Percentiles rank a stretch among this genome's conserved stretches.
Conservation (phyloP, 164 flowering plant genomes). For the Macadamia integrifolia region DNA sequence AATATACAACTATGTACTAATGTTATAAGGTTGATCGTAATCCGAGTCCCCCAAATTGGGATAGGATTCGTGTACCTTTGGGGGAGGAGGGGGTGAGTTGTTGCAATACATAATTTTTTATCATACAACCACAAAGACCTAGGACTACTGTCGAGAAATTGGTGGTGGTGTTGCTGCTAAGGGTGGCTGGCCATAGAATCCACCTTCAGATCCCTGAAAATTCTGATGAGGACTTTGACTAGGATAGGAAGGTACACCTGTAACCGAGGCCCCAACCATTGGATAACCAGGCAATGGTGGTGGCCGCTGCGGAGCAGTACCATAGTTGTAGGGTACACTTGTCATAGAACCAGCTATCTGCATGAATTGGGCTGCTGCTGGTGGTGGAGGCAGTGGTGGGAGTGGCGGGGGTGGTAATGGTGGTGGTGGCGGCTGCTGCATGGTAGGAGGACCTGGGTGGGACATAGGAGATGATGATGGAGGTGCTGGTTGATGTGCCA, state of each 20-base stretch:
- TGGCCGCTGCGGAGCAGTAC: conserved; percentile 31
- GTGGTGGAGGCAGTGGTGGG: conserved; percentile 49
- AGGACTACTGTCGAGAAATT: conserved; percentile 47
- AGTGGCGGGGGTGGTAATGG: conserved; percentile 24
- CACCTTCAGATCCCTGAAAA: conserved; percentile 58
- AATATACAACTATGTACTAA: conserved; percentile 14
- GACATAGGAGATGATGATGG: conserved; percentile 45
- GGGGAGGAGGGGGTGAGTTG: not conserved
- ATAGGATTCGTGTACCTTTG: not conserved
- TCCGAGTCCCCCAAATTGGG: not conserved
- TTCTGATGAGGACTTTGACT: conserved; percentile 46
- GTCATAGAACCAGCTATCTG: conserved; percentile 47
- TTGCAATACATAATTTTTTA: not conserved
- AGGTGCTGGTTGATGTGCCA: conserved; percentile 36
- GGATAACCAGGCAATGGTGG: conserved; percentile 43
- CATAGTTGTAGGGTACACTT: conserved; percentile 41
- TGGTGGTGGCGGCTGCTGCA: conserved; percentile 20
- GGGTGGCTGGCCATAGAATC: conserved; percentile 52
- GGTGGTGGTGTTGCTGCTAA: conserved; percentile 69
- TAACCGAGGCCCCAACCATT: conserved; percentile 32
- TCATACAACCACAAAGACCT: not conserved
- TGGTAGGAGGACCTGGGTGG: conserved; percentile 14
- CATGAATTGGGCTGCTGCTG: conserved; percentile 37
- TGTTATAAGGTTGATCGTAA: not conserved
- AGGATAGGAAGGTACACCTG: conserved; percentile 37